phyloP scores from a whole-genome alignment of 208 protist genomes.

The Trypanosomatidae sp. region DNA sequence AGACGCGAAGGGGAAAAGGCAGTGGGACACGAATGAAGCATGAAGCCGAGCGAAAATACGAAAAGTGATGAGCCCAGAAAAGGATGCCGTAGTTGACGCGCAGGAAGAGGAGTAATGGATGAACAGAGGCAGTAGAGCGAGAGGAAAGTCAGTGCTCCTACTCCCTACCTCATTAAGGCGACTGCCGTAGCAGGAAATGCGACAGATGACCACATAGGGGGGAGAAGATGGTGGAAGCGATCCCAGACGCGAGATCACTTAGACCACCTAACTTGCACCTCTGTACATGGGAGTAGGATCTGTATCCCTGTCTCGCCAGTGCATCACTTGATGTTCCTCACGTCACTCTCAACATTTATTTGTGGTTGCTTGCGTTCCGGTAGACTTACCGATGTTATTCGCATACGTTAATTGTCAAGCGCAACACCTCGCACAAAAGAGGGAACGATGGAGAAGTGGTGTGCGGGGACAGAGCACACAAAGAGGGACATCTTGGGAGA shows the following conservation, averaged over 20 bases:
- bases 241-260: background rate
- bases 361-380: background rate
- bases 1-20: background rate
- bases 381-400: background rate
- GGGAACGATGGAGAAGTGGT: background rate
- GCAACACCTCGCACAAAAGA: background rate
- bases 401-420: conserved; percentile 3
- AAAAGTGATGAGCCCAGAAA: background rate
- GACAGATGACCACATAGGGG: background rate
- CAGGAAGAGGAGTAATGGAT: background rate
- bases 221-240: background rate
- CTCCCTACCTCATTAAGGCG: background rate
- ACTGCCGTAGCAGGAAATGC: background rate
- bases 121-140: background rate
- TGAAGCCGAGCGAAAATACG: background rate
- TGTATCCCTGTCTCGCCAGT: background rate
- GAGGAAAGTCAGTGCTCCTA: background rate
- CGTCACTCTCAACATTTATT: background rate
- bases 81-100: background rate
- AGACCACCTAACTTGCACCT: background rate
- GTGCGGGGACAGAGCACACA: background rate
- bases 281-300: background rate
- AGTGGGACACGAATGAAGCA: background rate
- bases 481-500: background rate
- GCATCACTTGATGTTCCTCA: background rate